Evolutionary conservation across 2,329 filamentous ascomycete genomes (phyloP), one percentile per base, ranked within the genome.

Genomic region (Periconia digitata): DNA sequence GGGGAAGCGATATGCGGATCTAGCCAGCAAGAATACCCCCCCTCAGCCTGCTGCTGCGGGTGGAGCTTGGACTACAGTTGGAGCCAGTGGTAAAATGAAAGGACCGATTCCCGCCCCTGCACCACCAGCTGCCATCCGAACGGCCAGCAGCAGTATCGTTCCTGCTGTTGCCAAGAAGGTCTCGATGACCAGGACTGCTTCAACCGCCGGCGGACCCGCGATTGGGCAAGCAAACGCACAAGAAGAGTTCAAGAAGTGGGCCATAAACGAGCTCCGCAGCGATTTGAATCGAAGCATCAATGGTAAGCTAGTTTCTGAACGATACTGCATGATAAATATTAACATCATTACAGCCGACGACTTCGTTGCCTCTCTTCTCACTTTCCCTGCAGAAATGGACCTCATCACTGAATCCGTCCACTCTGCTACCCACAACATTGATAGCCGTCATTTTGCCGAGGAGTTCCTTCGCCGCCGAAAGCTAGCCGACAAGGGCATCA

Each of bases 201-300:
- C 76, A 3, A 75, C 80, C 3, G 71, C 76, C 8, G 73, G 75
- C 7, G 57, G 54, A 15, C 59, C 56, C 36, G 66, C 73, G 20
- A 66, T 70, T 8, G 77, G 76, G 47, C 72, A 78, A 41, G 77
- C 77, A 56, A 83, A 82, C 51, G 92, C 94, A 3, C 85, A 90
- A 70, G 92, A 95, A 35, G 94, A 97, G 71, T 95, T 99, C 71
- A 86, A 85, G 66, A 96, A 95, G 72, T 99, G 94, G 94, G 85
- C 92, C 16, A 85, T 88, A 60, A 81, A 84, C 46, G 86, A 94
- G 68, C 78, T 99, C 54, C 80, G 82, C 47, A 86, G 89, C 49
- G 91, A 92, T 40, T 70, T 89, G 47, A 85, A 85, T 66, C 79
- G 80, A 69, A 78, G 77, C 53, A 88, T 87, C 56, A 84, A 85